Base-by-base conservation (phyloP, 768 basidiomycete genomes). In the Myochromella boudieri region DNA sequence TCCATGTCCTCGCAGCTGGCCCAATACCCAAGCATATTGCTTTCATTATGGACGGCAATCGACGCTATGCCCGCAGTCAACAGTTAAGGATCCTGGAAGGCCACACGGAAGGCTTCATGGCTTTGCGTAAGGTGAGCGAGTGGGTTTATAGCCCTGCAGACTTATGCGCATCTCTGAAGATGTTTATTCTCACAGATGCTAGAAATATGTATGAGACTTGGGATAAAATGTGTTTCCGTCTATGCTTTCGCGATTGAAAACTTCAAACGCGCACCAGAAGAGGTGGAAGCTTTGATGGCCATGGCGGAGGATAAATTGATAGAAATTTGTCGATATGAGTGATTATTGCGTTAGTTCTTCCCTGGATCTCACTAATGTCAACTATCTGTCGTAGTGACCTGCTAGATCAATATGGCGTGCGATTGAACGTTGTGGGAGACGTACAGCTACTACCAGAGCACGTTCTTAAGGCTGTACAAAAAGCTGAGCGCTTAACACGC, bases 171-270 rank as follows among this genome's bases (percentile, higher is more conserved):
- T n/a, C n/a, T 34, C 33, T n/a, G 8, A n/a, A 34, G 14, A 6
- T 28, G 25, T 4, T 22, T 61, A 74, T 34, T 24, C n/a, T 6
- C 33, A 10, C 53, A 97, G 95, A 76, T 91, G 45, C 70, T 98
- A 14, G 91, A 94, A 63, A 75, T 94, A 22, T 95, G 95, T 57
- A 69, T 95, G 17, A 72, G 77, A 1, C 76, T 99, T n/a, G 70
- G 82, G 10, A 76, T 99, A 38, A 76, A 71, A 49, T 92, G 87
- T 49, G 93, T 98, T 20, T 85, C 91, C 2, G 90, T 87, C n/a
- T 99, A 95, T 58, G 92, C 93, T n/a, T 99, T 99, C 67, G 81
- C 94, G 1, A 93, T 98, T 50, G 95, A 98, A 58, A 99, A 98
- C 68, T 98, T 98, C 70, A 90, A 90, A 51, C 80, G 97, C 17